Conservation (phyloP, 2,329 filamentous ascomycete genomes). For the Trichoderma guizhouense region DNA sequence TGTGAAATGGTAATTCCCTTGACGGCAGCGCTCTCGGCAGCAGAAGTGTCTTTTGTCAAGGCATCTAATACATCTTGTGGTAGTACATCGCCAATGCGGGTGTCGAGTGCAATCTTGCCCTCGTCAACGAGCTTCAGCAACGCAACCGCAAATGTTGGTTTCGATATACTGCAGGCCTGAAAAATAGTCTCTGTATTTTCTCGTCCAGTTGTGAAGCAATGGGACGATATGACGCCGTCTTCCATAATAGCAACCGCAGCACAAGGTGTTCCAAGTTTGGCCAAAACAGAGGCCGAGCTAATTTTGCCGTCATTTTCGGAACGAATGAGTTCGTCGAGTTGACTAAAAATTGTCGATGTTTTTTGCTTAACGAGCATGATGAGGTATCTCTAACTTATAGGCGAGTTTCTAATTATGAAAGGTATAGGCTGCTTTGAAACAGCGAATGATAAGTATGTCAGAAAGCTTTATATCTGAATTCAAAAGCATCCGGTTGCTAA, state of each 20-base stretch:
- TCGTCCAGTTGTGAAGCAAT: constrained; percentile 20
- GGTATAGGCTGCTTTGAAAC: background rate
- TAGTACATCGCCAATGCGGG: constrained; percentile 16
- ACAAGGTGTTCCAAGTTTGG: constrained; percentile 17
- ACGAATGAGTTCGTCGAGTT: background rate
- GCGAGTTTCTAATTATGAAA: background rate
- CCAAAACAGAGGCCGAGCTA: background rate
- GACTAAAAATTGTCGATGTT: background rate
- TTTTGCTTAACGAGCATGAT: background rate
- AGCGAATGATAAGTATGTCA: background rate
- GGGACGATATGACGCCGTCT: constrained; percentile 19
- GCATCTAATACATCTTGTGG: constrained; percentile 3
- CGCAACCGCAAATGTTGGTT: constrained; percentile 19
- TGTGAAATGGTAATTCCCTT: constrained; percentile 20
- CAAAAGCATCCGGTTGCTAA: background rate
- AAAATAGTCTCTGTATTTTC: constrained; percentile 20
- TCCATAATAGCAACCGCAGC: constrained; percentile 22
- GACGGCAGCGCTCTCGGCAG: background rate
- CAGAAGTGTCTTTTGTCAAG: constrained; percentile 8
- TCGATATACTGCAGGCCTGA: constrained; percentile 24
- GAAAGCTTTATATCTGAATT: background rate
- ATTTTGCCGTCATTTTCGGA: background rate
- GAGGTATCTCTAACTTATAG: background rate
- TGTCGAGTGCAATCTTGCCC: constrained; percentile 16
- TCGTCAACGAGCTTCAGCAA: constrained; percentile 21